Base-by-base conservation (phyloP, 306 rosid species). In the Prunus persica region DNA sequence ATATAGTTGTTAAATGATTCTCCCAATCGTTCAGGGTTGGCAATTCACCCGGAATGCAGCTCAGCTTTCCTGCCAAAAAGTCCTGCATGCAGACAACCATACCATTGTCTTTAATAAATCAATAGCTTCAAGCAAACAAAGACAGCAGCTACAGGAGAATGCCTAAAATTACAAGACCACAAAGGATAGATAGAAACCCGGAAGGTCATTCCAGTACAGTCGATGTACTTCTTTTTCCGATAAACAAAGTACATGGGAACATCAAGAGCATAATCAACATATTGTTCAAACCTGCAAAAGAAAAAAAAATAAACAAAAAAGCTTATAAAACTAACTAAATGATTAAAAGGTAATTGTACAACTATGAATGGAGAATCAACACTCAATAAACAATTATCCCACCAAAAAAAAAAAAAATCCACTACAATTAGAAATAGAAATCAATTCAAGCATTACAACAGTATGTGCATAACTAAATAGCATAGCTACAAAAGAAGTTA, bases 21-120 rank as follows among this genome's bases (percentile, higher is more conserved):
- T 96, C 99, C 99, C 98, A 96, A 81, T 96, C 99, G 60, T 91
- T 87, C 24, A 96, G 92, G 43, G 90, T 96, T 67, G 99, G 99
- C 65, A 90, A 84, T 86, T 96, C 98, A 73, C 98, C 98, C 51
- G 96, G 97, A 82, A 91, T 54, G 80, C 90, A 85, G 61, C 87
- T 88, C 79, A 92, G 99, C 78, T 83, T 92, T 76, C 98, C 98
- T 22, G 79, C 92, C 92, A 96, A 60, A 67, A 96, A 96, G 84
- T 96, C 98, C 99, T 96, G 88, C 80, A 84, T 71, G 68, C 3
- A 50, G 61, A 75, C 24, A 67, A 41, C 12, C 7, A 72, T 5
- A 65, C 15, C 49, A 43, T 28, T 57, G 62, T 50, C 51, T 41
- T 71, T 8, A 54, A 54, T 67, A 62, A 41, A 55, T 46, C 14